Percentiles rank a stretch among this genome's conserved stretches.
Evolutionary conservation across 2,329 filamentous ascomycete species (phyloP).

Genomic region (Fusarium zealandicum): DNA sequence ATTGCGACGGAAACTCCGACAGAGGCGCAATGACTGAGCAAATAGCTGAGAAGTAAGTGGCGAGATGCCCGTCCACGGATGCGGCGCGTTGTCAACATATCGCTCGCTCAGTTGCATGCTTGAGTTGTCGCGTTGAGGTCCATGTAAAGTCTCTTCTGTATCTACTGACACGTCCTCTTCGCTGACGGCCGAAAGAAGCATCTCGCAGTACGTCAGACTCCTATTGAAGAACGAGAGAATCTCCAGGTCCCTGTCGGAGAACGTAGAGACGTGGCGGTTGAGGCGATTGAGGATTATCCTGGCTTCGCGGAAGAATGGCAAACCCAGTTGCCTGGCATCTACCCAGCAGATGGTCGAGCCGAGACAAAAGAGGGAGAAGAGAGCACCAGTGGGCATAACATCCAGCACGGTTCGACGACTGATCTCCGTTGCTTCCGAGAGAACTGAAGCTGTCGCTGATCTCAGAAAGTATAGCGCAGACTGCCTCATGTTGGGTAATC

Average conservation of each 20-base stretch:
- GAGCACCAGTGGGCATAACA: constrained; percentile 44
- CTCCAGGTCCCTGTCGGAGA: constrained; percentile 37
- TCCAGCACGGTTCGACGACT: constrained; percentile 29
- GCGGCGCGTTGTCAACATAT: constrained; percentile 35
- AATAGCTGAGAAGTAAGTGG: constrained; percentile 46
- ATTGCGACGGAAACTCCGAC: constrained; percentile 45
- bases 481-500: constrained; percentile 48
- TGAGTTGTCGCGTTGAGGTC: constrained; percentile 5
- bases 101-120: constrained; percentile 21
- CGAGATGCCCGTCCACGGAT: constrained; percentile 52
- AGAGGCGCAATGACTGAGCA: constrained; percentile 46
- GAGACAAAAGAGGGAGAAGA: constrained; percentile 51
- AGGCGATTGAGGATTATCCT: constrained; percentile 38
- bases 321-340: constrained; percentile 44
- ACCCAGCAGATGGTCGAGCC: constrained; percentile 53
- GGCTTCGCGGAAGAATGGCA: constrained; percentile 46
- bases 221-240: constrained; percentile 49
- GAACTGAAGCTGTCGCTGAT: constrained; percentile 45
- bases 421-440: constrained; percentile 45
- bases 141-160: not conserved
- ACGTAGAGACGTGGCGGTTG: constrained; percentile 26
- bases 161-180: constrained; percentile 34
- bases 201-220: constrained; percentile 51
- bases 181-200: constrained; percentile 50
- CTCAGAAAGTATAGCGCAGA: constrained; percentile 46